Base-by-base conservation (phyloP, 2,329 filamentous ascomycete species). In the Fusarium austroafricanum region DNA sequence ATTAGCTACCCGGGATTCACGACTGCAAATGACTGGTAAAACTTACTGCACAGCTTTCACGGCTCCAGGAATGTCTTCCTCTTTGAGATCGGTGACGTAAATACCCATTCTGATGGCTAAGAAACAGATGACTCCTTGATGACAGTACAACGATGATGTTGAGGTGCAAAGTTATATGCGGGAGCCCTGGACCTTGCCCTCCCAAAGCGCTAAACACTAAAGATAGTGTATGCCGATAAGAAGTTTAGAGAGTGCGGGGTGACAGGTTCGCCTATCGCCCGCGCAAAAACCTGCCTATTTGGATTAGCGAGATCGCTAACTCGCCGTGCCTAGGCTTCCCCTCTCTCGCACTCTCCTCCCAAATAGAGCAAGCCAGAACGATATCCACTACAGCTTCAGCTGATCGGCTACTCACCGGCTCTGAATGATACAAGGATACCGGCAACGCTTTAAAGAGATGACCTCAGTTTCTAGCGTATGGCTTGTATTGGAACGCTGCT, bases 51-150 rank as follows among this genome's bases (percentile, higher is more conserved):
- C 88, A 43, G 87, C 89, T 38, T 85, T 83, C 50, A 91, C 86
- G 21, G 87, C 88, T 10, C 85, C 87, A 26, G 88, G 83, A 52
- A 91, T 90, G 68, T 92, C 89, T 47, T 76, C 73, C 68, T 87
- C 81, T 2, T 82, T 83, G 71, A 92, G 83, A 10, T 80, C 82
- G 6, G 82, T 79, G 58, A 92, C 84, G 64, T 85, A 76, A 73
- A 91, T 84, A 7, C 79, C 71, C 84, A 86, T 86, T 2, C 5
- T 45, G 15, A 37, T 7, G 6, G 9, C 3, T 6, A 10, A 11
- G 2, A 11, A 21, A 21, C 2, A 7, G 5, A 7, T 10, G 5
- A 31, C 9, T 2, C 3, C 12, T 15, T 33, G 12, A 15, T 12
- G 14, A 15, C 14, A 33, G 31, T 14, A 33, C 21, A 33, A 33